Evolutionary conservation across 2,329 filamentous ascomycete genomes (phyloP), one percentile per base, ranked within the genome.

Genomic region (Dryadomyces quercivorus): DNA sequence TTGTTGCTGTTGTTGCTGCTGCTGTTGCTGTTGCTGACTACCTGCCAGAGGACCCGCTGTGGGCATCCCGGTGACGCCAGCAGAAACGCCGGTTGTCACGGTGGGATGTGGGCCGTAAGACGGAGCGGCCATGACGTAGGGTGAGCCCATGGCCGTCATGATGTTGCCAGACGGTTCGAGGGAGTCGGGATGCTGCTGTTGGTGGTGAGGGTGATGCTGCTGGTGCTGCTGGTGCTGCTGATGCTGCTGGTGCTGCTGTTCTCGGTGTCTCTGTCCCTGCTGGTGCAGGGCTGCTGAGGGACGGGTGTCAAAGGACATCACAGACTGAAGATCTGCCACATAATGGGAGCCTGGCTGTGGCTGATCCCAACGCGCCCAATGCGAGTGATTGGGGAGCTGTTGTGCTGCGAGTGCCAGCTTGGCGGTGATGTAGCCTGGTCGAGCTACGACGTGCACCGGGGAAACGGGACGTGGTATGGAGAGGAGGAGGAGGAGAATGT

Each of bases 351-450:
- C 60, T 8, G 63, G 59, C 46, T 68, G 68, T 47, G 77, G 71
- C 45, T 78, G 76, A 56, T 74, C 66, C 75, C 77, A 81, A 60
- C 76, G 76, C 61, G 70, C 74, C 80, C 80, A 83, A 67, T 67
- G 69, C 53, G 72, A 68, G 59, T 69, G 62, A 49, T 68, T 68
- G 57, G 72, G 66, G 54, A 72, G 64, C 62, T 75, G 71, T 63
- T 75, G 71, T 63, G 71, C 67, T 55, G 72, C 69, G 61, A 77
- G 70, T 61, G 74, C 73, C 75, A 81, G 69, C 64, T 70, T 65
- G 51, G 61, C 63, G 61, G 63, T 56, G 58, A 58, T 53, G 53
- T 54, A 62, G 53, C 31, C 22, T 52, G 53, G 58, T 16, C n/a
- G 47, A 45, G 53, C 26, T 43, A 54, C 52, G 34, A 43, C 42